phyloP scores from a whole-genome alignment of 805 yeast species.

The Candida nitratophila region DNA sequence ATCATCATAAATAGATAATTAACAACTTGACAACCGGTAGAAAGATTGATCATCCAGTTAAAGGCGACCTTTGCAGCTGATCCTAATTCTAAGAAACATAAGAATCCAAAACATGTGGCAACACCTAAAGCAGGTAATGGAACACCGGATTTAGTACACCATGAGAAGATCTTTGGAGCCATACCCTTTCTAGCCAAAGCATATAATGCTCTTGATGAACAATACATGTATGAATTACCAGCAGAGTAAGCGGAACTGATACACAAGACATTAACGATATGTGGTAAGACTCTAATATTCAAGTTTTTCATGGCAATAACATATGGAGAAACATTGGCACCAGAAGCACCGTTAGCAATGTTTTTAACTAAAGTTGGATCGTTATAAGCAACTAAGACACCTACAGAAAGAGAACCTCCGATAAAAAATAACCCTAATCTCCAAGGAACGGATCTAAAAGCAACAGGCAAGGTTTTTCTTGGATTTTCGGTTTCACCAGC shows the following conservation, averaged over 20 bases:
- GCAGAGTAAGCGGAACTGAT: slow-evolving; percentile 69
- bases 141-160: slow-evolving; percentile 59
- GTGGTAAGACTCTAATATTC: slow-evolving; percentile 56
- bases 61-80: slow-evolving; percentile 24
- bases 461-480: slow-evolving; percentile 30
- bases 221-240: slow-evolving; percentile 71
- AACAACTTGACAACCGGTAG: slow-evolving; percentile 1
- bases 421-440: slow-evolving; percentile 34
- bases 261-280: slow-evolving; percentile 66
- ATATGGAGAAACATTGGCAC: slow-evolving; percentile 70
- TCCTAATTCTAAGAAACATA: slow-evolving; percentile 52
- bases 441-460: slow-evolving; percentile 32
- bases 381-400: slow-evolving; percentile 28
- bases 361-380: slow-evolving; percentile 32
- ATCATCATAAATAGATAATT: slow-evolving; percentile 11
- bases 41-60: slow-evolving; percentile 25
- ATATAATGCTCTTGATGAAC: slow-evolving; percentile 53
- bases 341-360: slow-evolving; percentile 49
- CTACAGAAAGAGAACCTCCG: slow-evolving; percentile 33
- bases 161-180: slow-evolving; percentile 60
- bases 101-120: slow-evolving; percentile 47
- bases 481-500: slow-evolving; percentile 36
- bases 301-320: slow-evolving; percentile 67
- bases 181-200: slow-evolving; percentile 61
- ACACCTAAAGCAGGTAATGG: slow-evolving; percentile 52